Conservation (phyloP, 192 early-diverging fungal species). For the Gigaspora rosea region DNA sequence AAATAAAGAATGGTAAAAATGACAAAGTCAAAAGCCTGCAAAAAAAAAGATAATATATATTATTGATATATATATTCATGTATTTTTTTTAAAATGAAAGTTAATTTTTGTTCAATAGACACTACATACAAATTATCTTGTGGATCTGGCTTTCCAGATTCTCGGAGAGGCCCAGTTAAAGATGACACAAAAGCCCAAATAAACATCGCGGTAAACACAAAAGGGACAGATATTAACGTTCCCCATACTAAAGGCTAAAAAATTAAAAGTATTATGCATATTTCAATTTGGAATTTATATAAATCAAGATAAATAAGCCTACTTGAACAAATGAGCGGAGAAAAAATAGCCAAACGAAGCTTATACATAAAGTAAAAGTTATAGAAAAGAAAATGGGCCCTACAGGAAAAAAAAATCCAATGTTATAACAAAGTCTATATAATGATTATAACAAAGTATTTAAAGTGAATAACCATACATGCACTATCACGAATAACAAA, state of each 20-base stretch:
- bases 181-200: slow-evolving; percentile 54
- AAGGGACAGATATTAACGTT: slow-evolving; percentile 49
- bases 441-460: no score
- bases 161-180: slow-evolving; percentile 42
- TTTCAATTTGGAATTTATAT: no score
- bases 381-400: slow-evolving; percentile 44
- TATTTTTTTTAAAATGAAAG: no score
- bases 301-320: background rate
- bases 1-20: slow-evolving; percentile 50
- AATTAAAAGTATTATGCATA: no score
- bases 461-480: no score
- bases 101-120: no score
- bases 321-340: slow-evolving; percentile 44
- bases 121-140: slow-evolving; percentile 47
- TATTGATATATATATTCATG: no score
- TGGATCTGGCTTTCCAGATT: slow-evolving; percentile 38
- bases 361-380: slow-evolving; percentile 30
- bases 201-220: slow-evolving; percentile 46
- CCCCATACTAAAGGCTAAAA: slow-evolving; percentile 44
- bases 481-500: background rate
- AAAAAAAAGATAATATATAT: no score
- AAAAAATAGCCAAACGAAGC: slow-evolving; percentile 41
- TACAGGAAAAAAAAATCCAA: background rate
- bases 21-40: slow-evolving; percentile 37
- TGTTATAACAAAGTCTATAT: no score